Conservation (phyloP, 345 rosid species). For the Gynandropsis gynandra region DNA sequence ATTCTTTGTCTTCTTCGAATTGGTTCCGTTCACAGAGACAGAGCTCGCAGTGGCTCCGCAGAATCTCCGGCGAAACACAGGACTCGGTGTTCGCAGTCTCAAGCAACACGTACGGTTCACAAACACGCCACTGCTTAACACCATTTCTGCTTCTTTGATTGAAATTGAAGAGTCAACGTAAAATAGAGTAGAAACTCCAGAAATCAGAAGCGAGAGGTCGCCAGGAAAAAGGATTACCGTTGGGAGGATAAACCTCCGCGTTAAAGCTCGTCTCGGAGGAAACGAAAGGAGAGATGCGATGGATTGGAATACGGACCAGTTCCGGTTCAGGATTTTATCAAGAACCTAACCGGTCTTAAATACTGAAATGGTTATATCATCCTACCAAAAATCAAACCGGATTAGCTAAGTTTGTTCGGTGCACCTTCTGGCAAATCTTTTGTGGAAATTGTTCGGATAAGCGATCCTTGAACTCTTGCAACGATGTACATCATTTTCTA, state of each 20-base stretch:
- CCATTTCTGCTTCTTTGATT: conserved; percentile 23
- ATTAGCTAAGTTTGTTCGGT: no score
- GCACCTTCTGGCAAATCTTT: no score
- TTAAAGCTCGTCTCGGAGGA: conserved; percentile 20
- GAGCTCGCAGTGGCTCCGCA: conserved; percentile 31
- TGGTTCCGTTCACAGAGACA: conserved; percentile 13
- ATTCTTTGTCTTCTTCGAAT: conserved; percentile 7
- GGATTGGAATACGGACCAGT: conserved; percentile 14
- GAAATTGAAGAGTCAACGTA: not conserved
- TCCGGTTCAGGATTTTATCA: conserved; percentile 4
- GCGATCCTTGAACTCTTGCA: no score
- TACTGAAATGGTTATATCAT: no score
- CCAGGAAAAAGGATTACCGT: not conserved
- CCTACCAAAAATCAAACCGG: no score
- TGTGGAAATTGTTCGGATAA: no score
- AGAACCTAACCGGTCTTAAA: no score
- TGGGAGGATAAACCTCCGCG: conserved; percentile 13
- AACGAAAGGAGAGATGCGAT: conserved; percentile 10
- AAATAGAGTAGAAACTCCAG: not conserved
- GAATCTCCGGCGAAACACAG: conserved; percentile 29
- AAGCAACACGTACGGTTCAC: conserved; percentile 39
- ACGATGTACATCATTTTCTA: no score
- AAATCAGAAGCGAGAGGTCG: not conserved
- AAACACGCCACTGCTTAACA: conserved; percentile 33
- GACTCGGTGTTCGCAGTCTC: conserved; percentile 28